Percentiles rank a stretch among this genome's conserved stretches.
phyloP scores from a whole-genome alignment of 2,329 filamentous ascomycete genomes.

The Albifimbria verrucaria region DNA sequence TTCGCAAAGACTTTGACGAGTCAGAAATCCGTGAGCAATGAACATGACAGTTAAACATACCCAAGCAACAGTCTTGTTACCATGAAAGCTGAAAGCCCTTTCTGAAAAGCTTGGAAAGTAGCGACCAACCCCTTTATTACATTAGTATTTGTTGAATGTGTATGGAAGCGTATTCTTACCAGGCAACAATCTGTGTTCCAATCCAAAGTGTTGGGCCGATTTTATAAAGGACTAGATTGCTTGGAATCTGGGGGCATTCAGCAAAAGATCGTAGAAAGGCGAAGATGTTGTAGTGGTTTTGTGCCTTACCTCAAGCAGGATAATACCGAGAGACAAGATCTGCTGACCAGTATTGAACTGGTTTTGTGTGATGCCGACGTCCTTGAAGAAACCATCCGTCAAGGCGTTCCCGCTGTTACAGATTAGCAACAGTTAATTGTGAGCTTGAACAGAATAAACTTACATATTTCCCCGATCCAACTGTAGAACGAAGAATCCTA shows the following conservation, averaged over 20 bases:
- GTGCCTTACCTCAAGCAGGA: slow-evolving; percentile 28
- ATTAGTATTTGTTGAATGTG: slow-evolving; percentile 16
- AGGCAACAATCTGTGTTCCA: slow-evolving; percentile 24
- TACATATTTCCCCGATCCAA: slow-evolving; percentile 32
- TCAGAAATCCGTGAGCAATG: background rate
- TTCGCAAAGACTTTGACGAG: slow-evolving; percentile 10
- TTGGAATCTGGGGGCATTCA: slow-evolving; percentile 32
- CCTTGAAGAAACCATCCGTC: slow-evolving; percentile 38
- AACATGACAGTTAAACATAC: slow-evolving; percentile 9
- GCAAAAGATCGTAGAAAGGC: background rate
- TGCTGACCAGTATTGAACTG: slow-evolving; percentile 45
- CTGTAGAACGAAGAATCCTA: slow-evolving; percentile 43
- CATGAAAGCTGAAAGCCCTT: slow-evolving; percentile 25
- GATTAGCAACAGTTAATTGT: background rate
- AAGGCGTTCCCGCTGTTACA: slow-evolving; percentile 30
- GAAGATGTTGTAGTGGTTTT: background rate
- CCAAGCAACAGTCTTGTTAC: slow-evolving; percentile 29
- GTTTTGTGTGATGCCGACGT: slow-evolving; percentile 41
- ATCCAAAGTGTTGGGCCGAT: slow-evolving; percentile 44
- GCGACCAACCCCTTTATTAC: slow-evolving; percentile 25
- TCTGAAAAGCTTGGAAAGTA: slow-evolving; percentile 31
- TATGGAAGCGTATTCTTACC: slow-evolving; percentile 23
- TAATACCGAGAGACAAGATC: slow-evolving; percentile 41
- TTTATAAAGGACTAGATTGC: slow-evolving; percentile 43
- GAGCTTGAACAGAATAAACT: background rate